Conservation (phyloP, 73 alveolate genomes). For the Paramecium pentaurelia region DNA sequence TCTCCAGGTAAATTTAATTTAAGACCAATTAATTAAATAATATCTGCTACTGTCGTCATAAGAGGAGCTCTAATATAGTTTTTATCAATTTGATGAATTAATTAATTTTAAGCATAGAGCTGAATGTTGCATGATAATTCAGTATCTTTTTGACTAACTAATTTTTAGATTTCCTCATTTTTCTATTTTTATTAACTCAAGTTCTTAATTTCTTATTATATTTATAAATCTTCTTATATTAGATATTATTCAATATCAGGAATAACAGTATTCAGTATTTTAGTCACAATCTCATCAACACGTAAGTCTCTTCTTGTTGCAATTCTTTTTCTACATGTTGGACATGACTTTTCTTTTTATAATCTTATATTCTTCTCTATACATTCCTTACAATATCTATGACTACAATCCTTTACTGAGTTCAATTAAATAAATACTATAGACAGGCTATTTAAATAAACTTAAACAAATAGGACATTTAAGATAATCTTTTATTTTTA, state of each 20-base stretch:
- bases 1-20: slow-evolving; percentile 1
- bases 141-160: not conserved
- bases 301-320: slow-evolving; percentile 53
- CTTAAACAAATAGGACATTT: slow-evolving; percentile 57
- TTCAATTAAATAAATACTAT: not conserved
- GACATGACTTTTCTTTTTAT: slow-evolving; percentile 40
- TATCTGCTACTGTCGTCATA: not conserved
- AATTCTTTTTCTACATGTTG: slow-evolving; percentile 53
- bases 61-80: not conserved
- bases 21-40: not conserved
- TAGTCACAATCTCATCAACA: slow-evolving; percentile 33
- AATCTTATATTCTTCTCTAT: slow-evolving; percentile 54
- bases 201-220: not conserved
- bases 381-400: slow-evolving; percentile 64
- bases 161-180: not conserved
- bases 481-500: not conserved
- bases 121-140: not conserved
- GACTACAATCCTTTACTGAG: slow-evolving; percentile 61
- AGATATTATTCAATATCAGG: not conserved
- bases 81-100: not conserved
- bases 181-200: not conserved
- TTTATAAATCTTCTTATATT: not conserved
- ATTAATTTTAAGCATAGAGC: not conserved
- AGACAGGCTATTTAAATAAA: slow-evolving; percentile 53
- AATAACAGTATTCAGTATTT: not conserved